Base-by-base conservation (phyloP, 148 eudicot species). In the Camellia japonica region DNA sequence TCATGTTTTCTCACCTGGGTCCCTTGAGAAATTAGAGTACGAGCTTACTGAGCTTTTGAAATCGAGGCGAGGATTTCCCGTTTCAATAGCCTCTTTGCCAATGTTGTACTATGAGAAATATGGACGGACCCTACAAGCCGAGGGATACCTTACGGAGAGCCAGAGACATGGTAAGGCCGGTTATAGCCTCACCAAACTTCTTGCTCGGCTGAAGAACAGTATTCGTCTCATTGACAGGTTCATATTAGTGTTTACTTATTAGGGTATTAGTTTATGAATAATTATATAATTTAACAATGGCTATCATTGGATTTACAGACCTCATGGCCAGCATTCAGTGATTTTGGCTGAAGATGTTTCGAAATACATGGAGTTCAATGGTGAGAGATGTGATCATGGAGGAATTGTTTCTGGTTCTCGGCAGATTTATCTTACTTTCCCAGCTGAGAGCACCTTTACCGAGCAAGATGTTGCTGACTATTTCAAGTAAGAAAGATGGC, bases 351-450 rank as follows among this genome's bases (percentile, higher is more conserved):
- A 89, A 80, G 90, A 91, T 78, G 80, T 79, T n/a, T 79, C 68
- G 5, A 87, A 84, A 55, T 89, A 73, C 85, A 58, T 81, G 83
- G 90, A 86, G 0, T 68, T 75, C 72, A 76, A 66, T 13, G 81
- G 83, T 15, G 90, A 85, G 68, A 79, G 81, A 47, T 86, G 68
- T 62, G 88, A 89, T 54, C 90, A 79, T 47, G 92, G 92, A 23
- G 88, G 85, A 3, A 81, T 84, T 23, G 87, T 84, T 23, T 76
- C 81, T 5, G 81, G 88, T 73, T 89, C 91, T 71, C 79, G 89
- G n/a, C 92, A 91, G 78, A 91, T 91, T 67, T 91, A 89, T 74
- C 75, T 90, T 44, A 90, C 93, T 58, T 90, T 89, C 71, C 93
- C 91, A 0, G 89, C 90, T 64, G 90, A 91, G 70, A 89, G 94